These are phyloP conservation scores for Metarhizium anisopliae DNA, from an alignment of 2,329 filamentous ascomycete genomes.

Conservation along the genomic window DNA sequence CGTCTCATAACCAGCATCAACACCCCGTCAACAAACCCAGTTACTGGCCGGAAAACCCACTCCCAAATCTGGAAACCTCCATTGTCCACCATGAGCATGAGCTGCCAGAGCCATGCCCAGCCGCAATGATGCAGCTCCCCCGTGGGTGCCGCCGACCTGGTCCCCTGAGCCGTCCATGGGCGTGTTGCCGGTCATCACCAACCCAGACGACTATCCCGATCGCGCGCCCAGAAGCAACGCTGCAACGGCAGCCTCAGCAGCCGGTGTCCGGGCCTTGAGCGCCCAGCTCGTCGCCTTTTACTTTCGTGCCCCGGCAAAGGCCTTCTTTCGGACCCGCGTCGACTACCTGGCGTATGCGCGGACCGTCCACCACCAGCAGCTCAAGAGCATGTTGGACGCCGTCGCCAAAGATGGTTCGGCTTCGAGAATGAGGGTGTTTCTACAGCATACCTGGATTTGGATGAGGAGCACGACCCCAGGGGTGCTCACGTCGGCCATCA, in stretches of 20 bases:
- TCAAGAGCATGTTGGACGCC: constrained; percentile 25
- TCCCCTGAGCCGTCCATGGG: constrained; percentile 21
- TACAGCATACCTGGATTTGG: constrained; percentile 37
- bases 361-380: constrained; percentile 39
- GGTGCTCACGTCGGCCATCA: constrained; percentile 57
- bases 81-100: constrained; percentile 23
- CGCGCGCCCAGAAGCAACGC: constrained; percentile 43
- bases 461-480: constrained; percentile 60
- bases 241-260: constrained; percentile 70
- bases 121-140: constrained; percentile 21
- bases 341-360: constrained; percentile 64
- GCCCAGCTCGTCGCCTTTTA: constrained; percentile 83
- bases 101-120: constrained; percentile 24
- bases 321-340: constrained; percentile 83
- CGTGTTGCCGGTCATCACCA: constrained; percentile 32
- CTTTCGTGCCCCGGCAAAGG: constrained; percentile 83
- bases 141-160: constrained; percentile 14
- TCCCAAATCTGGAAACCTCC: neutral
- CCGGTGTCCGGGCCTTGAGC: constrained; percentile 73
- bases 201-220: constrained; percentile 31
- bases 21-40: neutral
- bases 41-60: neutral
- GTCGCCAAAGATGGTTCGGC: constrained; percentile 24
- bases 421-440: constrained; percentile 21
- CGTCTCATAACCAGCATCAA: neutral